A percentile compares a stretch with the other conserved stretches of the same genome.
phyloP scores from a whole-genome alignment of 2,329 filamentous ascomycete genomes.

The Neopestalotiopsis sp. region DNA sequence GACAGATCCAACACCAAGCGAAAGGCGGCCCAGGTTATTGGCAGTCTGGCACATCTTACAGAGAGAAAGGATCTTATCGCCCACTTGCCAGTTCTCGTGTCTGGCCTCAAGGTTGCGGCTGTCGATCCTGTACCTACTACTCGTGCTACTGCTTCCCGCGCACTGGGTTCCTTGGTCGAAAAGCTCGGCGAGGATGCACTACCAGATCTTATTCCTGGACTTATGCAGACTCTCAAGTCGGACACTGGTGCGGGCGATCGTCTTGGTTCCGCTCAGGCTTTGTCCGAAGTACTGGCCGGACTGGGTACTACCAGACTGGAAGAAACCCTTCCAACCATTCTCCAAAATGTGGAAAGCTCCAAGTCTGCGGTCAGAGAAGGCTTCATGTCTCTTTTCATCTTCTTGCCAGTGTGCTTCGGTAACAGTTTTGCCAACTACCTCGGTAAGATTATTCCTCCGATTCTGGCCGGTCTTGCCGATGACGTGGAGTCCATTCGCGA shows the following conservation, averaged over 20 bases:
- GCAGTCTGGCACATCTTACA: constrained; percentile 94
- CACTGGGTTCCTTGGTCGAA: constrained; percentile 94
- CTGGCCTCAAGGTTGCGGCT: constrained; percentile 85
- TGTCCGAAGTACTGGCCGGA: constrained; percentile 94
- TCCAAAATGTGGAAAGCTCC: constrained; percentile 92
- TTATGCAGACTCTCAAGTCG: constrained; percentile 97
- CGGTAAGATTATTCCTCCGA: constrained; percentile 92
- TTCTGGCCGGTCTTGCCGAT: constrained; percentile 91
- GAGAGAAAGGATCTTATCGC: constrained; percentile 92
- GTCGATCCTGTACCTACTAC: constrained; percentile 97
- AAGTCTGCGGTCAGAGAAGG: constrained; percentile 93
- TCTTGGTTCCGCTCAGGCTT: constrained; percentile 92
- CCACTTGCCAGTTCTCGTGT: constrained; percentile 90
- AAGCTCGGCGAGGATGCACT: constrained; percentile 97
- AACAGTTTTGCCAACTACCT: constrained; percentile 98
- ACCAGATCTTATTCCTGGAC: constrained; percentile 93
- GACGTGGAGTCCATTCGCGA: constrained; percentile 97
- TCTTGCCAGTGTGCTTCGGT: constrained; percentile 97
- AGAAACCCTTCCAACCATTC: constrained; percentile 92
- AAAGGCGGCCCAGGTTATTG: constrained; percentile 97
- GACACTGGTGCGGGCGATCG: constrained; percentile 96
- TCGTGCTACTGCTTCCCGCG: constrained; percentile 93
- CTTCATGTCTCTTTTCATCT: constrained; percentile 99
- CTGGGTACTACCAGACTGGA: constrained; percentile 91
- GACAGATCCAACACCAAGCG: constrained; percentile 95